A percentile compares a stretch with the other conserved stretches of the same genome.
Evolutionary conservation across 1,139 yeast genomes (phyloP).

Genomic region (Nakaseomyces sp.): DNA sequence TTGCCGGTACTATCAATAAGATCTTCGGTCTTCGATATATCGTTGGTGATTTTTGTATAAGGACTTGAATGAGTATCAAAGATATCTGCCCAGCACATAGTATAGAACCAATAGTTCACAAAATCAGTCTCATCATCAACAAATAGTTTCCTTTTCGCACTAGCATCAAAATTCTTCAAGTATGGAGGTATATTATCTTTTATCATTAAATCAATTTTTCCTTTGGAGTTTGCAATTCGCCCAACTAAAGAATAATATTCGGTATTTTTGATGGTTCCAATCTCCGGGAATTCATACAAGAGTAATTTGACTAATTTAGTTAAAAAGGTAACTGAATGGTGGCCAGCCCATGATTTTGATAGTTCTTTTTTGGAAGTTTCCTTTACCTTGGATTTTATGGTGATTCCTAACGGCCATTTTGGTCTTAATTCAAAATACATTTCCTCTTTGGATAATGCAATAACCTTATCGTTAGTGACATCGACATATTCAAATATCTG

Average conservation of each 20-base stretch:
- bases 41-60: constrained; percentile 8
- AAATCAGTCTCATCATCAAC: constrained; percentile 43
- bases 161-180: neutral
- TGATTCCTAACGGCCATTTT: constrained; percentile 52
- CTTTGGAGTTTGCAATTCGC: neutral
- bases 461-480: constrained; percentile 8
- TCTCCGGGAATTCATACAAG: constrained; percentile 35
- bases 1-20: neutral
- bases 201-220: neutral
- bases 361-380: constrained; percentile 44
- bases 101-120: constrained; percentile 71
- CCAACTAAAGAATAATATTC: constrained; percentile 29
- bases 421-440: constrained; percentile 26
- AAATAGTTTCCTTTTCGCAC: constrained; percentile 11
- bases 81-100: constrained; percentile 58
- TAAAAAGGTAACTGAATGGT: constrained; percentile 41
- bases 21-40: neutral
- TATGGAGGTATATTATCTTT: neutral
- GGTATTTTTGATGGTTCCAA: constrained; percentile 25
- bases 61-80: constrained; percentile 35
- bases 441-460: constrained; percentile 12
- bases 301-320: constrained; percentile 37
- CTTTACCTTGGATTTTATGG: constrained; percentile 52
- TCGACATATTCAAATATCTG: constrained; percentile 3
- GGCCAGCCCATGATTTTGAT: constrained; percentile 53